Evolutionary conservation across 345 rosid genomes (phyloP).

Genomic region (Cardamine chenopodiifolia): DNA sequence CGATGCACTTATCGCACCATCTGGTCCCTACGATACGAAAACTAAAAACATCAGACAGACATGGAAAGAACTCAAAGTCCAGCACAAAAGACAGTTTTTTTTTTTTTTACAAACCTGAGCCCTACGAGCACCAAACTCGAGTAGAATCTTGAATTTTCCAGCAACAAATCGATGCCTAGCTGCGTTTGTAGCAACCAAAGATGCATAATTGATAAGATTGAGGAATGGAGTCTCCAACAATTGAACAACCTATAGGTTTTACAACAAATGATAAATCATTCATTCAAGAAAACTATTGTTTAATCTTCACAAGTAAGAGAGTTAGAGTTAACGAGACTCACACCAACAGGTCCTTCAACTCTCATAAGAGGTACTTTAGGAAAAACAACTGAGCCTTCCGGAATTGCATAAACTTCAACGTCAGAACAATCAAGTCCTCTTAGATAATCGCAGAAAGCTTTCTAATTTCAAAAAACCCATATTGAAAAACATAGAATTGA

Average conservation of each 20-base stretch:
- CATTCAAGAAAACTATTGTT: neutral
- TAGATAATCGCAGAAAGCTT: slow-evolving; percentile 66
- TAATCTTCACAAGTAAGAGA: neutral
- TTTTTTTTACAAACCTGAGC: slow-evolving; percentile 99
- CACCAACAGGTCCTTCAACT: slow-evolving; percentile 95
- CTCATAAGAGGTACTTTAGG: slow-evolving; percentile 95
- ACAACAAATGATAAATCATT: neutral
- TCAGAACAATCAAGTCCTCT: slow-evolving; percentile 87
- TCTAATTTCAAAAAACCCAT: slow-evolving; percentile 30
- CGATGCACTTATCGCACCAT: slow-evolving; percentile 91
- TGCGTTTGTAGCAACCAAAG: slow-evolving; percentile 92
- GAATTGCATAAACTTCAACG: slow-evolving; percentile 79
- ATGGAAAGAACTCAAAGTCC: neutral
- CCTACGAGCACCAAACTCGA: slow-evolving; percentile 90
- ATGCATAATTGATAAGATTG: slow-evolving; percentile 86
- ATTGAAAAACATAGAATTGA: slow-evolving; percentile 6
- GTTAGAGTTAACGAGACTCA: slow-evolving; percentile 45
- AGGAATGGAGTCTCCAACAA: slow-evolving; percentile 90
- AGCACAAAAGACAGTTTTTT: neutral
- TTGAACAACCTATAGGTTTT: slow-evolving; percentile 69
- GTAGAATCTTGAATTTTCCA: slow-evolving; percentile 76
- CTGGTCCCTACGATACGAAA: slow-evolving; percentile 71
- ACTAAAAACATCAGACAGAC: slow-evolving; percentile 24
- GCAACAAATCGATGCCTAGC: slow-evolving; percentile 95
- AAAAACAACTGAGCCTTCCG: slow-evolving; percentile 92